A percentile compares a stretch with the other conserved stretches of the same genome.
phyloP scores from a whole-genome alignment of 2,329 filamentous ascomycete genomes.

The Diplocarpon rosae region DNA sequence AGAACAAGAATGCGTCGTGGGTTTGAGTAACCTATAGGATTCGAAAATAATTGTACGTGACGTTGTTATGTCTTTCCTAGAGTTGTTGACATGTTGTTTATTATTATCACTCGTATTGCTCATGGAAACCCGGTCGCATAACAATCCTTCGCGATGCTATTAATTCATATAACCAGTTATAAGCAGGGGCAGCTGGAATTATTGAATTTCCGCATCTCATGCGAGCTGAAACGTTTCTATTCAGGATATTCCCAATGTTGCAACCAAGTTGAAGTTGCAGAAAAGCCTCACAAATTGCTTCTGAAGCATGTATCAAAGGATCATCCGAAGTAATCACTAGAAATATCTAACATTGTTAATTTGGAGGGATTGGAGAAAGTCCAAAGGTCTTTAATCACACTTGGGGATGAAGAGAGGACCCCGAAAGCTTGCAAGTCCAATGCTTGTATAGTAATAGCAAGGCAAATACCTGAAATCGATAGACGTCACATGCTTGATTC shows the following conservation, averaged over 20 bases:
- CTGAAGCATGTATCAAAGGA: no score
- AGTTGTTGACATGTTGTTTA: constrained; percentile 13
- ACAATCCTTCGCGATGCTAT: constrained; percentile 8
- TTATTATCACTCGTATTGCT: constrained; percentile 14
- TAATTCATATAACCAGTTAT: no score
- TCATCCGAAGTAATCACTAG: no score
- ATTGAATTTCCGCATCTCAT: constrained; percentile 14
- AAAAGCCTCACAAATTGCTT: neutral
- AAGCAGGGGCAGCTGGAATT: no score
- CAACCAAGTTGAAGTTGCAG: constrained; percentile 1
- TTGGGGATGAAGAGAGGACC: no score
- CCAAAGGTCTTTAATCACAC: no score
- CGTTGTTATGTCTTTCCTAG: constrained; percentile 9
- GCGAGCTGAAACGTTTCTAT: constrained; percentile 15
- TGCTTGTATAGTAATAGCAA: no score
- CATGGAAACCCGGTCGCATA: constrained; percentile 10
- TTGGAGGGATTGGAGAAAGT: no score
- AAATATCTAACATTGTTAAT: no score
- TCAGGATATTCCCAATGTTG: constrained; percentile 2
- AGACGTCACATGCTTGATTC: neutral
- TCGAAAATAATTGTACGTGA: neutral
- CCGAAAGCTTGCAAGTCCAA: no score
- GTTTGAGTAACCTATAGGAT: neutral
- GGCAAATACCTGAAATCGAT: no score
- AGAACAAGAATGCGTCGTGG: neutral